These are phyloP conservation scores for Cryptococcus amylolentus DNA, from an alignment of 1,284 basidiomycete species.

Conservation along the genomic window DNA sequence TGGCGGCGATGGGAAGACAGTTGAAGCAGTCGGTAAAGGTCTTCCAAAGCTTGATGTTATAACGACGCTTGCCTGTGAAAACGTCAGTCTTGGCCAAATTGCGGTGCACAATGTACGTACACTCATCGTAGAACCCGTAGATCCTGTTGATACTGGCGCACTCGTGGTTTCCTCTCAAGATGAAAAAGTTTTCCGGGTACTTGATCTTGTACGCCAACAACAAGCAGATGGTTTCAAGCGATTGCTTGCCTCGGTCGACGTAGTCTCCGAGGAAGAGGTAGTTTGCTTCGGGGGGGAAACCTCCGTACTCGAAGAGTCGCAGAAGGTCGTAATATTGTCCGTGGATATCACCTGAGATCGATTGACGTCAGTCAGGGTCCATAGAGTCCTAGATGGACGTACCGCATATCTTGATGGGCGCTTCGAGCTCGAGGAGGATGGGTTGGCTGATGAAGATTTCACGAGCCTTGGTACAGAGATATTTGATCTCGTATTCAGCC, in stretches of 20 bases:
- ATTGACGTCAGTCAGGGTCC: background rate
- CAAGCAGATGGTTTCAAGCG: conserved; percentile 59
- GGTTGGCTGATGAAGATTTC: conserved; percentile 97
- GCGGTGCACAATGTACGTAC: too few species aligned
- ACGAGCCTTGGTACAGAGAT: conserved; percentile 92
- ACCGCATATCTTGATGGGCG: conserved; percentile 98
- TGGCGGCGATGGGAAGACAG: conserved; percentile 94
- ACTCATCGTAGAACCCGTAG: conserved; percentile 63
- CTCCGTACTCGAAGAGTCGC: conserved; percentile 60
- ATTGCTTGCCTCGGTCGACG: conserved; percentile 61
- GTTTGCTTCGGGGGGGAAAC: conserved; percentile 61
- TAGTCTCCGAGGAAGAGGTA: conserved; percentile 63
- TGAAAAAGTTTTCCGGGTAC: conserved; percentile 63
- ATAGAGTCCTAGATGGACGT: conserved; percentile 70
- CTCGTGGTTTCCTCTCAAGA: conserved; percentile 61
- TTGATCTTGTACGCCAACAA: conserved; percentile 60
- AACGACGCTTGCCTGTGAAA: conserved; percentile 75
- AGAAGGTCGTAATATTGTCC: conserved; percentile 60
- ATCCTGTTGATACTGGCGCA: conserved; percentile 60
- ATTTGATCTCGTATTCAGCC: conserved; percentile 77
- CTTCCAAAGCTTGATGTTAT: conserved; percentile 99
- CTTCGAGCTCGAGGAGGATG: conserved; percentile 93
- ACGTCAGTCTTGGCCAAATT: conserved; percentile 15
- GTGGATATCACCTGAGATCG: background rate
- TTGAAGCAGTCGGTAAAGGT: conserved; percentile 99